A percentile compares a stretch with the other conserved stretches of the same genome.
Conservation (phyloP, 176 grass and related monocot genomes). For the Calamus simplicifolius region DNA sequence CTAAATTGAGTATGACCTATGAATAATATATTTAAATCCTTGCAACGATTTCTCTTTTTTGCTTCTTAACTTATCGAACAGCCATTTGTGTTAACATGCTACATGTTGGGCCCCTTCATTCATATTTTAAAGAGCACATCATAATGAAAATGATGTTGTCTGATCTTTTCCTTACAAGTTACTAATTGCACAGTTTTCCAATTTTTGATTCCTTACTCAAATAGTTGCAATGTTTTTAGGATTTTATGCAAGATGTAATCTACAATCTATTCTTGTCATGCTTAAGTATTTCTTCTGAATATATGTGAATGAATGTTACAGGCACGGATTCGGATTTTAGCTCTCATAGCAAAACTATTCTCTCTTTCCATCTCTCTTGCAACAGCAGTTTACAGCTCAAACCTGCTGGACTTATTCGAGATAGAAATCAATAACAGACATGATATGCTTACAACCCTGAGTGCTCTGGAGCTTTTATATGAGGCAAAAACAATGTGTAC, state of each 20-base stretch:
- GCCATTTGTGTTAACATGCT: too few species aligned
- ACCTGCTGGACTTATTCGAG: conserved; percentile 86
- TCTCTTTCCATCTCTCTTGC: conserved; percentile 51
- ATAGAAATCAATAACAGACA: conserved; percentile 68
- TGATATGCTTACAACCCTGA: conserved; percentile 69
- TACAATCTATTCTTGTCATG: not conserved
- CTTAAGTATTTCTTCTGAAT: too few species aligned
- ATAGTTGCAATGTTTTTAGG: conserved; percentile 1
- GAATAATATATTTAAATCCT: too few species aligned
- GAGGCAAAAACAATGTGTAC: conserved; percentile 41
- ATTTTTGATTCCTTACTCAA: not conserved
- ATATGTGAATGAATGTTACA: conserved; percentile 30
- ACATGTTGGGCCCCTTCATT: too few species aligned
- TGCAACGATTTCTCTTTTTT: too few species aligned
- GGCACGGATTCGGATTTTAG: conserved; percentile 64
- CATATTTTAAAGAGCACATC: too few species aligned
- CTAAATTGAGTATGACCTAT: too few species aligned
- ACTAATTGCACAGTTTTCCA: too few species aligned
- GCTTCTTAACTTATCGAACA: too few species aligned
- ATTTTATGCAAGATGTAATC: not conserved
- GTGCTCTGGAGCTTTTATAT: conserved; percentile 77
- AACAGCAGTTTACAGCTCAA: conserved; percentile 43
- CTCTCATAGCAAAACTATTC: conserved; percentile 80
- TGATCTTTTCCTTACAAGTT: too few species aligned
- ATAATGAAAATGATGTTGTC: too few species aligned